Conservation (phyloP, 1,284 basidiomycete species). For the Microbotryum scabiosae region DNA sequence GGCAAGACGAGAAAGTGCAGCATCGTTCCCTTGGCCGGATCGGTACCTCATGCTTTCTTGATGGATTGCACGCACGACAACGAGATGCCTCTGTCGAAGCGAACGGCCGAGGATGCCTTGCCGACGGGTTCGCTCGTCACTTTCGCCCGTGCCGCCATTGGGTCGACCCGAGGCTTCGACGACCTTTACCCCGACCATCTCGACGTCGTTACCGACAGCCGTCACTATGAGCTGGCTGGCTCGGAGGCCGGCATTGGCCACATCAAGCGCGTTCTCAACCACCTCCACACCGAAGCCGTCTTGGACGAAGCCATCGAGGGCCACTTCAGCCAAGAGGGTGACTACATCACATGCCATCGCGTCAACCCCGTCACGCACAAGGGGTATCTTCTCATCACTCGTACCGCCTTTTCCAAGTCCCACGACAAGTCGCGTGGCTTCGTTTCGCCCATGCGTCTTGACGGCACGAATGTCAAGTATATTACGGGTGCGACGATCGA, state of each 20-base stretch:
- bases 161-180: slow-evolving; percentile 90
- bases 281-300: slow-evolving; percentile 81
- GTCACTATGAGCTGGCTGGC: slow-evolving; percentile 56
- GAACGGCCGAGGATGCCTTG: slow-evolving; percentile 85
- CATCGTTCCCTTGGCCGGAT: slow-evolving; percentile 71
- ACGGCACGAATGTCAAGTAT: slow-evolving; percentile 66
- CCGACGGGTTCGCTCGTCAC: slow-evolving; percentile 79
- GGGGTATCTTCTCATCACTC: slow-evolving; percentile 80
- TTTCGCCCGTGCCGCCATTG: slow-evolving; percentile 75
- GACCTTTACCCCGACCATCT: slow-evolving; percentile 89
- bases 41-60: slow-evolving; percentile 77
- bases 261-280: slow-evolving; percentile 75
- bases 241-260: slow-evolving; percentile 54
- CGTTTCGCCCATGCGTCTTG: slow-evolving; percentile 77
- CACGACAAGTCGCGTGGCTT: slow-evolving; percentile 1
- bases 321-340: slow-evolving; percentile 88
- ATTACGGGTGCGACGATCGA: slow-evolving; percentile 67
- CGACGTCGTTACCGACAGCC: slow-evolving; percentile 72
- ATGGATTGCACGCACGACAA: slow-evolving; percentile 96
- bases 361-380: slow-evolving; percentile 83
- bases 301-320: slow-evolving; percentile 73
- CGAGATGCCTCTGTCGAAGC: slow-evolving; percentile 76
- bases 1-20: slow-evolving; percentile 63
- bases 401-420: slow-evolving; percentile 62
- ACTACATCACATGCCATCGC: slow-evolving; percentile 84